These are phyloP conservation scores for Cryphonectria parasitica DNA, from an alignment of 2,329 filamentous ascomycete genomes.

Conservation along the genomic window DNA sequence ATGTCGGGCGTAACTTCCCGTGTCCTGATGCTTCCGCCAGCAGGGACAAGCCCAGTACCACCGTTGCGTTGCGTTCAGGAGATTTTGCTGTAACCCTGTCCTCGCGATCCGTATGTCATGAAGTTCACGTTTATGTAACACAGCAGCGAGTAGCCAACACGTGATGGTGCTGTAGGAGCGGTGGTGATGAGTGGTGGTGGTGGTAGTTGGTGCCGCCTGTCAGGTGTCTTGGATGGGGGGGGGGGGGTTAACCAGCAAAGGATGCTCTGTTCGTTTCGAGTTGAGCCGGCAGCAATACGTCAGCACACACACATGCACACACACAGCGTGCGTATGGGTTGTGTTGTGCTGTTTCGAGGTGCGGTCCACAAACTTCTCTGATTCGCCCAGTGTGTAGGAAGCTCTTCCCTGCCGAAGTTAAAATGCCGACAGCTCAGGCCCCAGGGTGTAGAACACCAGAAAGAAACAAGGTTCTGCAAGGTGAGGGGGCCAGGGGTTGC, in stretches of 20 bases:
- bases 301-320: neutral
- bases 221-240: neutral
- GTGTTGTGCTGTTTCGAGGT: neutral
- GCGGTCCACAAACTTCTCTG: neutral
- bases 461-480: neutral
- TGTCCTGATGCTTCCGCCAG: conserved; percentile 7
- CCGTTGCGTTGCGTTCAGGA: neutral
- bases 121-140: neutral
- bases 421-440: neutral
- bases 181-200: neutral
- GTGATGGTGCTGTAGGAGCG: neutral
- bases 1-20: neutral
- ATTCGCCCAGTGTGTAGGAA: neutral
- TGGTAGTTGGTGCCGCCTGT: neutral
- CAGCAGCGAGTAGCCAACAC: neutral
- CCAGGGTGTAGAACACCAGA: neutral
- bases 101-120: neutral
- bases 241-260: too few species aligned
- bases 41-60: neutral
- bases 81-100: neutral
- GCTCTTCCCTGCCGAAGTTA: conserved; percentile 1
- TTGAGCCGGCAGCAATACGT: neutral
- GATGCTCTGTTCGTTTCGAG: neutral
- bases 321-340: neutral
- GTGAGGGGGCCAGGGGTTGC: neutral